These are phyloP conservation scores for Leccinum boreale DNA, from an alignment of 768 basidiomycete genomes.

Conservation along the genomic window DNA sequence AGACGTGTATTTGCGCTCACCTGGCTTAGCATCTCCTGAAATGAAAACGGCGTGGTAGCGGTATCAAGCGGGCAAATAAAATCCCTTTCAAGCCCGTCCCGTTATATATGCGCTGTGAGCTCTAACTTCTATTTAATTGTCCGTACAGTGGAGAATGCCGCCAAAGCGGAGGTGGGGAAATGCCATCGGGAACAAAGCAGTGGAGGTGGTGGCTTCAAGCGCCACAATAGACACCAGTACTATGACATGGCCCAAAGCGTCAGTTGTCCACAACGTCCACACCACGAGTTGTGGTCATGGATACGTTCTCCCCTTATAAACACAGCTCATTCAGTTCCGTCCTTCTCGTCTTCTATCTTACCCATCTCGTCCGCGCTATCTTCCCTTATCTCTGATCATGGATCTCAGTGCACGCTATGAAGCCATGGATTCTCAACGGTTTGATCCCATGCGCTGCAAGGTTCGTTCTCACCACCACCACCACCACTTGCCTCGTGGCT, in stretches of 20 bases:
- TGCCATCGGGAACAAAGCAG: conserved; percentile 20
- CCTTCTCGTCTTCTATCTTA: conserved; percentile 28
- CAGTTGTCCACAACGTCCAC: conserved; percentile 19
- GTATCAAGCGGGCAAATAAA: conserved; percentile 13
- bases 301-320: conserved; percentile 20
- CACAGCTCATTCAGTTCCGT: conserved; percentile 25
- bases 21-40: conserved; percentile 17
- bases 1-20: conserved; percentile 14
- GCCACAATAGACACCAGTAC: conserved; percentile 8
- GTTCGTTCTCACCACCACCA: conserved; percentile 21
- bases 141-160: conserved; percentile 6
- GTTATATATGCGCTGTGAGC: conserved; percentile 15
- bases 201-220: conserved; percentile 8
- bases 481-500: conserved; percentile 16
- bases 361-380: conserved; percentile 24
- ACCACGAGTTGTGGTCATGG: conserved; percentile 26
- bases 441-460: conserved; percentile 29
- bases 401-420: conserved; percentile 21
- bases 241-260: conserved; percentile 23
- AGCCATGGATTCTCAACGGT: conserved; percentile 33
- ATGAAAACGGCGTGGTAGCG: conserved; percentile 26
- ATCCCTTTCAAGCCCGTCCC: conserved; percentile 3
- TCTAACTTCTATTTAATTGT: conserved; percentile 1
- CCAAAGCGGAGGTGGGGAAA: conserved; percentile 19
- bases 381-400: conserved; percentile 29